Conservation (phyloP, 495 filamentous ascomycete genomes). For the Clohesyomyces aquaticus region DNA sequence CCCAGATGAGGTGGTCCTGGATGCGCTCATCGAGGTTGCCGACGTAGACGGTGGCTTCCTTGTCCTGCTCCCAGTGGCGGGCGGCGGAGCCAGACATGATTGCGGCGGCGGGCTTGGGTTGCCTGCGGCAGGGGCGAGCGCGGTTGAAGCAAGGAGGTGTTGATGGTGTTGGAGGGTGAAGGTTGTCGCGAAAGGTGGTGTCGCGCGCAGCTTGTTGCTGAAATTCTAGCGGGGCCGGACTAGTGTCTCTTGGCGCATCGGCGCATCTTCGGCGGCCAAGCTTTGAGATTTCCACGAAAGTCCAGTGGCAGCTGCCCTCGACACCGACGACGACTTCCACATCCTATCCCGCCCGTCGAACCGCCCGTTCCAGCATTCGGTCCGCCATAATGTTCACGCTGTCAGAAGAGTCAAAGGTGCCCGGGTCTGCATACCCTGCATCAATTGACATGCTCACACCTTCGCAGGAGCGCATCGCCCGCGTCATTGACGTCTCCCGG, state of each 20-base stretch:
- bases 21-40: constrained; percentile 98
- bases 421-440: background rate
- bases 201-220: no score
- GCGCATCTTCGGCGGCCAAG: background rate
- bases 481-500: constrained; percentile 89
- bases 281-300: background rate
- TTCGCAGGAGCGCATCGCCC: constrained; percentile 87
- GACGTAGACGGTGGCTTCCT: constrained; percentile 97
- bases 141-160: constrained; percentile 1
- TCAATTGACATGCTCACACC: background rate
- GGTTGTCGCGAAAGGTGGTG: background rate
- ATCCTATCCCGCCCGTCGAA: background rate
- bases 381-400: constrained; percentile 61
- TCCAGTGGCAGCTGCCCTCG: no score
- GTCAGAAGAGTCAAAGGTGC: constrained; percentile 95
- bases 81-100: constrained; percentile 62
- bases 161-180: background rate
- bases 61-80: constrained; percentile 84
- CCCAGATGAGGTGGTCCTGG: constrained; percentile 87
- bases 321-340: constrained; percentile 2
- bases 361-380: no score
- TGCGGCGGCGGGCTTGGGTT: constrained; percentile 3
- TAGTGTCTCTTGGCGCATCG: background rate
- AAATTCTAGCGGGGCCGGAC: no score
- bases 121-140: constrained; percentile 61